phyloP scores from a whole-genome alignment of 2,329 filamentous ascomycete genomes.

The Epichloe brachyelytri region DNA sequence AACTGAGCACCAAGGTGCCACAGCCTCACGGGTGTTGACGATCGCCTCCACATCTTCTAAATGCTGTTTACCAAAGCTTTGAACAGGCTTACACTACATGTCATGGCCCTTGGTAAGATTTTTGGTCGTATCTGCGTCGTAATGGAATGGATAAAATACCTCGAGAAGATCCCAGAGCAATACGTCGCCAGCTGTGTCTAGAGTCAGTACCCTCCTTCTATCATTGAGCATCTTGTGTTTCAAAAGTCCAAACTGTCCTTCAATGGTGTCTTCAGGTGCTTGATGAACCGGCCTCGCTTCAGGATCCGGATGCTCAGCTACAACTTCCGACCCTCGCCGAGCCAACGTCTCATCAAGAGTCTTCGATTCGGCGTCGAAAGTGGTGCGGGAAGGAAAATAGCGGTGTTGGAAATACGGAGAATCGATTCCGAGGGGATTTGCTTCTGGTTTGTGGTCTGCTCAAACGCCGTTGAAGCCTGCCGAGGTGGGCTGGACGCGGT shows the following conservation, averaged over 20 bases:
- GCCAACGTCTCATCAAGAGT: slow-evolving; percentile 30
- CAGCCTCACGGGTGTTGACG: slow-evolving; percentile 77
- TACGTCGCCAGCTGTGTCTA: slow-evolving; percentile 92
- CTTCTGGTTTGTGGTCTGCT: slow-evolving; percentile 32
- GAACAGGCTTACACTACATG: slow-evolving; percentile 64
- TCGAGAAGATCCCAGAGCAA: slow-evolving; percentile 87
- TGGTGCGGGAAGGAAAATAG: slow-evolving; percentile 50
- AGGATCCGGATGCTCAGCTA: slow-evolving; percentile 16
- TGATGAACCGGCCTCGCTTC: slow-evolving; percentile 49
- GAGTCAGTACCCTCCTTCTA: slow-evolving; percentile 71
- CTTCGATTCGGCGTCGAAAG: slow-evolving; percentile 42
- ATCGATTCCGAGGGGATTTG: slow-evolving; percentile 68
- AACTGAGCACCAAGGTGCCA: slow-evolving; percentile 92
- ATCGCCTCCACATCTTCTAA: slow-evolving; percentile 82
- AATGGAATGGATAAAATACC: slow-evolving; percentile 27
- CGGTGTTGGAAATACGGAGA: slow-evolving; percentile 72
- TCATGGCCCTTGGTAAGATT: not conserved
- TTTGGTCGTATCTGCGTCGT: not conserved
- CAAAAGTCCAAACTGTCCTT: slow-evolving; percentile 88
- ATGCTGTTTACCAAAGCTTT: slow-evolving; percentile 88
- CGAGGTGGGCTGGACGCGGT: slow-evolving; percentile 17
- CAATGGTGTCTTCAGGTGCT: slow-evolving; percentile 67
- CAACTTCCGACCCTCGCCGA: slow-evolving; percentile 25
- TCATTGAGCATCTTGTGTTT: slow-evolving; percentile 91
- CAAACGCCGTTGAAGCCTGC: slow-evolving; percentile 27